phyloP scores from a whole-genome alignment of 163 green algal genomes.

The Coccomyxa subellipsoidea region DNA sequence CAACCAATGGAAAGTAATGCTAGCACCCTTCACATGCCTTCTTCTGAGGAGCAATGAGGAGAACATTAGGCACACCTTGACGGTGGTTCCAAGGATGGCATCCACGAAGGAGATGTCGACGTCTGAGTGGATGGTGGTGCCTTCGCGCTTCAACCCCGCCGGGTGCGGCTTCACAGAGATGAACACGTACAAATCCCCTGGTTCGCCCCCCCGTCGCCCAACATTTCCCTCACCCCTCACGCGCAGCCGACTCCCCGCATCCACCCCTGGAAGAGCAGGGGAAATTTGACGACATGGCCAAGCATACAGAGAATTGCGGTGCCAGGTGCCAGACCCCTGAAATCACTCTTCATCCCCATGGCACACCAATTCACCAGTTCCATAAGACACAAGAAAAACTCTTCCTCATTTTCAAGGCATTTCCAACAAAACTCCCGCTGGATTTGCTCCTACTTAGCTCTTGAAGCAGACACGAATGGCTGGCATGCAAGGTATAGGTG shows the following conservation, averaged over 20 bases:
- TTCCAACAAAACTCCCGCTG: too few species aligned
- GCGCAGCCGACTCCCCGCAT: slow-evolving; percentile 84
- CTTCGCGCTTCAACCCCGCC: slow-evolving; percentile 72
- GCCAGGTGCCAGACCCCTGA: too few species aligned
- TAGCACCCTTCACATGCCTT: neutral
- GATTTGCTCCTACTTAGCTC: too few species aligned
- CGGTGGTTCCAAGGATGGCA: slow-evolving; percentile 85
- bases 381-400: too few species aligned
- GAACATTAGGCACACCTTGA: neutral
- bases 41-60: too few species aligned
- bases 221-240: slow-evolving; percentile 83
- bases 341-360: too few species aligned
- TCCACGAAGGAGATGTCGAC: slow-evolving; percentile 90
- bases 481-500: too few species aligned
- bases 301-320: too few species aligned
- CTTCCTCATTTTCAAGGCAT: too few species aligned
- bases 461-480: too few species aligned
- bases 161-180: slow-evolving; percentile 70
- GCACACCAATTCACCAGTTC: too few species aligned
- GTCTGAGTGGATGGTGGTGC: slow-evolving; percentile 85
- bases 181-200: slow-evolving; percentile 97
- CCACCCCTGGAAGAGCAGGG: slow-evolving; percentile 63
- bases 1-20: neutral
- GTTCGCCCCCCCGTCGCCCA: slow-evolving; percentile 60
- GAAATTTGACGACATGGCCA: neutral